Evolutionary conservation across 2,329 filamentous ascomycete species (phyloP), one percentile per base, ranked within the genome.

Genomic region (Cladosporium sphaerospermum): DNA sequence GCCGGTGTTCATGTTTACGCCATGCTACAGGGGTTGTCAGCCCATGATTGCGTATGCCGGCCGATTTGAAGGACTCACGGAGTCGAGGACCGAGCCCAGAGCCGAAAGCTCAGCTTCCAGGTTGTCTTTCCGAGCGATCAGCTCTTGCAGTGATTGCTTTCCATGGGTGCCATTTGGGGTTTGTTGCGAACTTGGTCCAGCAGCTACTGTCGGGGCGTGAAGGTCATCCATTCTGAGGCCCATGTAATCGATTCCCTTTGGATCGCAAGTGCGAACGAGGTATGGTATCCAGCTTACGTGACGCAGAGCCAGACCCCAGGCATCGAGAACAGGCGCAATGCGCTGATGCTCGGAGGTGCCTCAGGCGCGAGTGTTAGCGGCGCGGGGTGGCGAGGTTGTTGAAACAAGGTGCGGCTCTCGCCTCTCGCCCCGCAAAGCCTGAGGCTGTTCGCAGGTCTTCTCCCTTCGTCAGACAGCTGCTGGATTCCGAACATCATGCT

Each of bases 1-100:
- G 54, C 83, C 78, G 7, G 93, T 96, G 63, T 86, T 85, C 93
- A 99, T 99, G 64, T 87, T 85, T 50, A 96, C 92, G 42, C 86
- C 84, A 75, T 97, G 92, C 91, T 96, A 45, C 13, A 18, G 13
- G 6, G 28, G 11, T 42, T 9, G 16, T 33, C 19, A 52, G 40
- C 32, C 43, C 16, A 16, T 2, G 9, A 13, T 41, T 31, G 39
- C 34, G 10, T 37, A 9, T 37, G 34, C 10, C 5, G 1, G 10
- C 6, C 34, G 34, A 9, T 19, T 28, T 10, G 16, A 28, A 18
- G 1, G 52, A 69, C 81, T 64, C 74, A 96, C 91, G 60, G 90
- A 93, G 60, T 90, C 88, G n/a, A 99, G 80, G 11, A 97, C 89
- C 50, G 84, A 79, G 56, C 91, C 84, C 8, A 97, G 77, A 11